Percentiles rank a stretch among this genome's conserved stretches.
phyloP scores from a whole-genome alignment of 2,329 filamentous ascomycete species.

The Pseudogymnoascus sp. region DNA sequence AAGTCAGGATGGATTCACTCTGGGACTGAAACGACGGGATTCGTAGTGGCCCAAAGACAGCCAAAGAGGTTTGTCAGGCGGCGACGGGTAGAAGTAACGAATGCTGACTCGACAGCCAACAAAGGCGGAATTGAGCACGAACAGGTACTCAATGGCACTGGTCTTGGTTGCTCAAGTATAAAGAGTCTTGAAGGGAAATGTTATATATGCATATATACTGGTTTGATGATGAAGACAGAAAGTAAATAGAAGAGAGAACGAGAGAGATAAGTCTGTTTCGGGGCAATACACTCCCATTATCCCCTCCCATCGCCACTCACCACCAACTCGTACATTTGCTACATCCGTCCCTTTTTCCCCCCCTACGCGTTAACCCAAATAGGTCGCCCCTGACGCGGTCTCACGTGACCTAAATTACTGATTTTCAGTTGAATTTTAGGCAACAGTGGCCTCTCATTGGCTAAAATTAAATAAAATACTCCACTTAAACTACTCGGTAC shows the following conservation, averaged over 20 bases:
- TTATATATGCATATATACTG: not conserved
- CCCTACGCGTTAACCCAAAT: slow-evolving; percentile 8
- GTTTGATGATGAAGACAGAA: not conserved
- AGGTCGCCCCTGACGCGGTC: not conserved
- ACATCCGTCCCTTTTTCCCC: not conserved
- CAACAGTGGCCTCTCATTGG: not conserved
- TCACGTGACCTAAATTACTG: not conserved
- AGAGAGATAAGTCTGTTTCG: not conserved
- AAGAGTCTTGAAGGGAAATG: not conserved
- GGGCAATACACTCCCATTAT: not conserved
- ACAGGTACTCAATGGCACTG: not conserved
- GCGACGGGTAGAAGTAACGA: slow-evolving; percentile 6
- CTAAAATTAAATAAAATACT: not conserved
- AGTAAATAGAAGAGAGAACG: not conserved
- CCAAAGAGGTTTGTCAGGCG: not conserved
- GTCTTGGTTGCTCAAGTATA: not conserved
- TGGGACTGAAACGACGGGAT: not conserved
- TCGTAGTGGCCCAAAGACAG: not conserved
- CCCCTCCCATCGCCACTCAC: not conserved
- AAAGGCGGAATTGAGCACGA: not conserved
- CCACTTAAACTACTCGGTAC: not conserved
- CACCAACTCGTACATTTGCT: not conserved
- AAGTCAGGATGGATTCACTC: not conserved
- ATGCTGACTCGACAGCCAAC: slow-evolving; percentile 6
- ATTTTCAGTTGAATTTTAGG: not conserved